Conservation (phyloP, 1,284 basidiomycete genomes). For the Chiua sp. region DNA sequence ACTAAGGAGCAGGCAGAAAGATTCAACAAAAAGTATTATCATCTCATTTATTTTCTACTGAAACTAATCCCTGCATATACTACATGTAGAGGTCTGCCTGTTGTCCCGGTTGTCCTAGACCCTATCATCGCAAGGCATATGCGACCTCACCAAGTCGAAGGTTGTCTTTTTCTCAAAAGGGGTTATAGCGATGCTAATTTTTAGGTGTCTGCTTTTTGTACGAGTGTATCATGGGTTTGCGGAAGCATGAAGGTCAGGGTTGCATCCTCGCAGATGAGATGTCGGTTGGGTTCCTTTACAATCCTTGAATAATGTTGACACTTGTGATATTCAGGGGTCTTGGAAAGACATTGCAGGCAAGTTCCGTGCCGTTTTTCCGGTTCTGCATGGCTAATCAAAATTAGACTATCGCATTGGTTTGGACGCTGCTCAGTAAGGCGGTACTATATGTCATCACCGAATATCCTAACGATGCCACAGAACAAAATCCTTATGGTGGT, state of each 20-base stretch:
- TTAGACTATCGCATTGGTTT: constrained; percentile 86
- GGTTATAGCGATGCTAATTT: constrained; percentile 6
- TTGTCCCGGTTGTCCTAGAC: constrained; percentile 94
- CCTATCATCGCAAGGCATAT: constrained; percentile 81
- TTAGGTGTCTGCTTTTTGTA: constrained; percentile 90
- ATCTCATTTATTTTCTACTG: constrained; percentile 2
- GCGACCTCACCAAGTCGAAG: constrained; percentile 92
- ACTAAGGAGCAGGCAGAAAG: constrained; percentile 67
- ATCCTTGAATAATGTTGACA: constrained; percentile 10
- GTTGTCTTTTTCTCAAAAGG: constrained; percentile 40
- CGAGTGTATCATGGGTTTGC: constrained; percentile 94
- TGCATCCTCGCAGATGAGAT: constrained; percentile 99
- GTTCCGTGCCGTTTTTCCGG: constrained; percentile 3
- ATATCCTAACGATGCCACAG: constrained; percentile 44
- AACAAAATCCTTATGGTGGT: constrained; percentile 83
- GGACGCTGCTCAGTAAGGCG: constrained; percentile 84
- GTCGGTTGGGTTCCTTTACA: constrained; percentile 42
- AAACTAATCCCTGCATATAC: constrained; percentile 13
- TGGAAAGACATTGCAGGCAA: constrained; percentile 89
- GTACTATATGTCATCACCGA: background rate
- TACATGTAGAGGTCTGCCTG: constrained; percentile 59
- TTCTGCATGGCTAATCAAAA: constrained; percentile 5
- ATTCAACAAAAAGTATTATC: constrained; percentile 73
- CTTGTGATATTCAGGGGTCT: constrained; percentile 70
- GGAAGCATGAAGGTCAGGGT: constrained; percentile 87